Evolutionary conservation across 2,329 filamentous ascomycete genomes (phyloP).

Genomic region (Monilinia fructicola): DNA sequence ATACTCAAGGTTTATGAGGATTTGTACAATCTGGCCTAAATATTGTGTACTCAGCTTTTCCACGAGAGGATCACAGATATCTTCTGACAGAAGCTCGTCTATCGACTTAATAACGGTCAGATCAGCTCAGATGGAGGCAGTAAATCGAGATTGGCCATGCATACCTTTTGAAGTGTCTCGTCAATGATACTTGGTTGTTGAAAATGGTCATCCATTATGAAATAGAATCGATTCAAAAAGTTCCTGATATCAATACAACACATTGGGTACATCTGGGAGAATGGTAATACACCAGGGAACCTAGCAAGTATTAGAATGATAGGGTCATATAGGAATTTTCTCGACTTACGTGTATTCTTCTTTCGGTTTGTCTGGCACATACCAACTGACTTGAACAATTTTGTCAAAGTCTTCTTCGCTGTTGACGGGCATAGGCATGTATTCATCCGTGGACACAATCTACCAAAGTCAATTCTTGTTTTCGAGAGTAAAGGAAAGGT

Average conservation of each 20-base stretch:
- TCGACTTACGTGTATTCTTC: constrained; percentile 66
- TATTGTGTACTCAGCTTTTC: constrained; percentile 90
- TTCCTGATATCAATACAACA: constrained; percentile 98
- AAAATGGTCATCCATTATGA: constrained; percentile 95
- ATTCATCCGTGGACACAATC: constrained; percentile 89
- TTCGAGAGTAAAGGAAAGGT: background rate
- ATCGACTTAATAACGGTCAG: constrained; percentile 60
- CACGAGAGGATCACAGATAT: constrained; percentile 87
- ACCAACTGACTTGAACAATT: constrained; percentile 95
- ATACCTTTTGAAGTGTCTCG: constrained; percentile 76
- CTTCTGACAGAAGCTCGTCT: constrained; percentile 90
- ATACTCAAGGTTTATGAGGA: constrained; percentile 94
- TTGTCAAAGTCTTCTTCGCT: constrained; percentile 90
- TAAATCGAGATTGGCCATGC: constrained; percentile 24
- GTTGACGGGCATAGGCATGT: constrained; percentile 99
- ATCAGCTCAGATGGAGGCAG: background rate
- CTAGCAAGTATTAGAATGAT: constrained; percentile 45
- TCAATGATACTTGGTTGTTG: constrained; percentile 88
- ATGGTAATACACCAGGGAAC: constrained; percentile 93
- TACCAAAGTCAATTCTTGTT: constrained; percentile 38
- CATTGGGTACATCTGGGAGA: constrained; percentile 97
- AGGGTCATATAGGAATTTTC: background rate
- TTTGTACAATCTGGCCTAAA: constrained; percentile 95
- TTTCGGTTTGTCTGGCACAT: constrained; percentile 74
- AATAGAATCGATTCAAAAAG: constrained; percentile 97